A percentile compares a stretch with the other conserved stretches of the same genome.
phyloP scores from a whole-genome alignment of 148 eudicot species.

The Rhododendron ferrugineum region DNA sequence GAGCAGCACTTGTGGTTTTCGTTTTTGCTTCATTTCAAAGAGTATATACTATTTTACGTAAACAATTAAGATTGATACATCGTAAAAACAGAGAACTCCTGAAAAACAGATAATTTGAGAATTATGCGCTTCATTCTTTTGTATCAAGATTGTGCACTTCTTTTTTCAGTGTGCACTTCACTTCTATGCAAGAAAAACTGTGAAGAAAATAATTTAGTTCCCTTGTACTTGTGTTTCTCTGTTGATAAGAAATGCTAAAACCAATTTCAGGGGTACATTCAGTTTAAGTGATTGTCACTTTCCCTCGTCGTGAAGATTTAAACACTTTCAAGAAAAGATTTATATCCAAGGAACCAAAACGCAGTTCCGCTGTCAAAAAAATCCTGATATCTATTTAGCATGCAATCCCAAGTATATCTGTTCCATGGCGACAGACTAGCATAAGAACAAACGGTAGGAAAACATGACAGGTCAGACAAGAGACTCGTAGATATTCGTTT shows the following conservation, averaged over 20 bases:
- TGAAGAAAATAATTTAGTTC: neutral
- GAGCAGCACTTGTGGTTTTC: neutral
- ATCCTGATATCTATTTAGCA: neutral
- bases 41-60: neutral
- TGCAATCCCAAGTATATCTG: neutral
- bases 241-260: neutral
- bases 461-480: neutral
- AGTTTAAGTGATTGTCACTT: neutral
- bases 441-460: neutral
- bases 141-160: neutral
- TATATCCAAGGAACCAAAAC: neutral
- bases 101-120: neutral
- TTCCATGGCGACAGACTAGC: neutral
- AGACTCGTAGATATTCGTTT: neutral
- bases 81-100: neutral
- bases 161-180: neutral
- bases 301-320: neutral
- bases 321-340: neutral
- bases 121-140: neutral
- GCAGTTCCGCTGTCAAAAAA: neutral
- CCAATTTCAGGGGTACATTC: neutral
- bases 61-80: neutral
- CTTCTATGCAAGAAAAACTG: neutral
- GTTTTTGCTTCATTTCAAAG: neutral
- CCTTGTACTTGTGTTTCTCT: neutral